A percentile compares a stretch with the other conserved stretches of the same genome.
Evolutionary conservation across 768 basidiomycete genomes (phyloP).

Genomic region (Leucogyrophana mollusca): DNA sequence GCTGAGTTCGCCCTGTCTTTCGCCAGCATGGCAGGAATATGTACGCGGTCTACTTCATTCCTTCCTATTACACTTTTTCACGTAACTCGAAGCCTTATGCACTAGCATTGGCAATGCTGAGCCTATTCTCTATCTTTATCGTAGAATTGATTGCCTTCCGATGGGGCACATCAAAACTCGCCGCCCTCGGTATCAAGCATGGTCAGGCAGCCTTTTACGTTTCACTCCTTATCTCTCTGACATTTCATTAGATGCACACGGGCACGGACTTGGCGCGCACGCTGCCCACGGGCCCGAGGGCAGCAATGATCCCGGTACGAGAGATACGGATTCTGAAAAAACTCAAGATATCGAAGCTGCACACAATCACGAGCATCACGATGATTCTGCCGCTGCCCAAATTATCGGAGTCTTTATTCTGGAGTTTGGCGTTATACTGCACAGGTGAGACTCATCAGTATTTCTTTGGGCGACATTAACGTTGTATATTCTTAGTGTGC

Average conservation of each 20-base stretch:
- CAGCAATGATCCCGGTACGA: not conserved
- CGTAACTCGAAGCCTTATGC: slow-evolving; percentile 72
- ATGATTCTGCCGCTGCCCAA: slow-evolving; percentile 59
- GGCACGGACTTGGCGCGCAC: slow-evolving; percentile 57
- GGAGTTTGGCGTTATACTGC: slow-evolving; percentile 90
- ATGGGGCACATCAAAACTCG: slow-evolving; percentile 75
- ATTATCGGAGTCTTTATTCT: slow-evolving; percentile 86
- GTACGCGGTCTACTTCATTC: slow-evolving; percentile 59
- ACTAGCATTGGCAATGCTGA: slow-evolving; percentile 74
- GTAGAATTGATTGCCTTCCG: slow-evolving; percentile 86
- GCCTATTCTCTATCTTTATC: slow-evolving; percentile 83
- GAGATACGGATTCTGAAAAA: slow-evolving; percentile 18
- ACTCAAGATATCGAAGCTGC: slow-evolving; percentile 26
- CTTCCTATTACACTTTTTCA: not conserved
- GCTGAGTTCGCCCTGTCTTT: slow-evolving; percentile 68
- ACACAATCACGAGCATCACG: slow-evolving; percentile 16
- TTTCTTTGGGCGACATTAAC: not conserved
- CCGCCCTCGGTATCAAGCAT: slow-evolving; percentile 59
- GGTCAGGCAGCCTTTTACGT: slow-evolving; percentile 35
- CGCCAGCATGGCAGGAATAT: slow-evolving; percentile 69
- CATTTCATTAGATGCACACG: slow-evolving; percentile 55
- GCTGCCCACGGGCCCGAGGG: slow-evolving; percentile 72
- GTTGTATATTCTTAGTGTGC: slow-evolving; percentile 43
- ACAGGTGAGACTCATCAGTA: slow-evolving; percentile 46
- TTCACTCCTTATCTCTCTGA: not conserved